phyloP scores from a whole-genome alignment of 495 filamentous ascomycete species.

The Glonium stellatum region DNA sequence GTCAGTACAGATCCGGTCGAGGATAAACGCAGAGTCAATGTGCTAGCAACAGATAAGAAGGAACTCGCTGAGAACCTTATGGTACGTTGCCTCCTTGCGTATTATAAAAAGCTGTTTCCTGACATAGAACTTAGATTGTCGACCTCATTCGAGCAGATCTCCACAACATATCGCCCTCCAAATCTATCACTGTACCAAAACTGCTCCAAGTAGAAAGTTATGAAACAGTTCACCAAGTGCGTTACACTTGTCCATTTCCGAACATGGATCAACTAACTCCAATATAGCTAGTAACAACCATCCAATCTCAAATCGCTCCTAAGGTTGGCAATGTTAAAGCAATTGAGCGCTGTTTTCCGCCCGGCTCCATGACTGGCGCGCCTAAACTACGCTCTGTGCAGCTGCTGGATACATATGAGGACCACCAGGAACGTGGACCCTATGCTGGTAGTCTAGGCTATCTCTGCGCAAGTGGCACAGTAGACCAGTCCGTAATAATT shows the following conservation, averaged over 20 bases:
- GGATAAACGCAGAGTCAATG: not conserved
- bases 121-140: not conserved
- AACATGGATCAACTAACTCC: not conserved
- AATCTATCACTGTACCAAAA: not conserved
- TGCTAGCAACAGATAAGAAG: not conserved
- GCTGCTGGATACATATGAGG: not conserved
- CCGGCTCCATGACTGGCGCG: not conserved
- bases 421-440: not conserved
- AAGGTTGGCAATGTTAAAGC: not conserved
- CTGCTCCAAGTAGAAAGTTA: not conserved
- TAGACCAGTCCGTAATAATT: not conserved
- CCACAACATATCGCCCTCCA: not conserved
- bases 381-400: not conserved
- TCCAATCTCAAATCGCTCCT: not conserved
- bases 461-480: not conserved
- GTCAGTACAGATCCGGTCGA: not conserved
- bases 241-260: not conserved
- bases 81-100: not conserved
- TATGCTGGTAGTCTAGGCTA: not conserved
- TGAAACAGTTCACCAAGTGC: not conserved
- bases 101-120: not conserved
- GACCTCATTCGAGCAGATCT: not conserved
- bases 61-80: constrained; percentile 1
- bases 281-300: not conserved
- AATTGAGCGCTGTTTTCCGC: not conserved